These are phyloP conservation scores for Ogataea parapolymorpha DNA, from an alignment of 805 yeast species.

Conservation along the genomic window DNA sequence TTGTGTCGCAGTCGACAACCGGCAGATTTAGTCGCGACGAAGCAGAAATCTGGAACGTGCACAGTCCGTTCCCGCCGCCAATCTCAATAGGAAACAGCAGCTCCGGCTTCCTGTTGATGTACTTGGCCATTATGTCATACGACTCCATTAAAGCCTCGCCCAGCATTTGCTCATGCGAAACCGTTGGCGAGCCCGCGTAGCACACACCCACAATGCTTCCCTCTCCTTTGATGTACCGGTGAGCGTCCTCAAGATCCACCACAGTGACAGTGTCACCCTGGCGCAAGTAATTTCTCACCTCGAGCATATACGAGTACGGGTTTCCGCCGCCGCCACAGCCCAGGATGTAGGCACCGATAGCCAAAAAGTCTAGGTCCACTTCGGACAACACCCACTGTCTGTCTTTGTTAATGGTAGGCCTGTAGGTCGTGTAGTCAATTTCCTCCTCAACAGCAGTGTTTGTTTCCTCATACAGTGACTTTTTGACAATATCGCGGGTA, in stretches of 20 bases:
- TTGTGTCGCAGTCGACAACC: slow-evolving; percentile 41
- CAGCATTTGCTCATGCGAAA: slow-evolving; percentile 40
- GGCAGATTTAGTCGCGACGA: slow-evolving; percentile 22
- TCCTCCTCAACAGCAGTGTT: slow-evolving; percentile 18
- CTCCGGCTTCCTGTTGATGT: slow-evolving; percentile 29
- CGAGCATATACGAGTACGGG: slow-evolving; percentile 40
- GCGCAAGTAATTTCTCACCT: slow-evolving; percentile 32
- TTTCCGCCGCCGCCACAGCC: slow-evolving; percentile 54
- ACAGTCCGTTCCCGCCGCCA: slow-evolving; percentile 44
- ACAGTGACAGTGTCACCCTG: slow-evolving; percentile 35
- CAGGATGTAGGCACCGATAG: slow-evolving; percentile 43
- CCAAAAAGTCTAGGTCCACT: slow-evolving; percentile 40
- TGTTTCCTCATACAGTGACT: slow-evolving; percentile 9
- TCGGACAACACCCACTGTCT: slow-evolving; percentile 40
- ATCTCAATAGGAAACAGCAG: slow-evolving; percentile 39
- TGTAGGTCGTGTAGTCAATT: slow-evolving; percentile 29
- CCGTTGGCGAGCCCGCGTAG: slow-evolving; percentile 47
- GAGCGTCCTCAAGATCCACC: slow-evolving; percentile 34
- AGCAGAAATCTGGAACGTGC: slow-evolving; percentile 26
- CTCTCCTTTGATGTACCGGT: slow-evolving; percentile 22
- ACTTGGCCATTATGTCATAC: slow-evolving; percentile 29
- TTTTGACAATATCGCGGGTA: slow-evolving; percentile 13
- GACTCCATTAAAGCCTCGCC: slow-evolving; percentile 38
- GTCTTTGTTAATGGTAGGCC: slow-evolving; percentile 29
- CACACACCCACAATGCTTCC: slow-evolving; percentile 35